Percentiles rank a stretch among this genome's conserved stretches.
These are phyloP conservation scores for Mrakia frigida DNA, from an alignment of 768 basidiomycete genomes.

Conservation along the genomic window DNA sequence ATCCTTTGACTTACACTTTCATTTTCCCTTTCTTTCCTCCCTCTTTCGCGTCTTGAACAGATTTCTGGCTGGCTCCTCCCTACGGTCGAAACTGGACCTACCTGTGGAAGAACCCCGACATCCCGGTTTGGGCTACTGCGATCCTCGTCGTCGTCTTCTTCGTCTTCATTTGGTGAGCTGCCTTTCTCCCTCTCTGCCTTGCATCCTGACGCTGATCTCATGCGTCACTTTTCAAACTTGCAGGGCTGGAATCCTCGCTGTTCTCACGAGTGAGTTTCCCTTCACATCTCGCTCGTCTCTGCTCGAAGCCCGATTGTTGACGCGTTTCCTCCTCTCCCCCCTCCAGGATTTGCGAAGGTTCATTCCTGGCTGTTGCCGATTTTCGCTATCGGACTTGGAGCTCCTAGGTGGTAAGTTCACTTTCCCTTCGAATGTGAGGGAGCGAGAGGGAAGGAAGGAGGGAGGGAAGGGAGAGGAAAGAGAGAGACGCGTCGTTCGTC, in stretches of 20 bases:
- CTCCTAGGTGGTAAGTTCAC: constrained; percentile 56
- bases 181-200: too few relatives aligned
- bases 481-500: constrained; percentile 45
- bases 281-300: neutral
- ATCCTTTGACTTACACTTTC: too few relatives aligned
- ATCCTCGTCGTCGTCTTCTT: constrained; percentile 79
- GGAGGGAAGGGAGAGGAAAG: too few relatives aligned
- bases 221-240: too few relatives aligned
- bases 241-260: constrained; percentile 62
- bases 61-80: constrained; percentile 33
- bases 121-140: constrained; percentile 76
- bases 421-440: too few relatives aligned
- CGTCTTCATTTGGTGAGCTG: constrained; percentile 77
- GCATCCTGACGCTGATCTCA: too few relatives aligned
- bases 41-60: neutral
- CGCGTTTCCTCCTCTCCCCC: constrained; percentile 43
- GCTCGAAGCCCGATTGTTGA: neutral
- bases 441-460: too few relatives aligned
- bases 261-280: constrained; percentile 51
- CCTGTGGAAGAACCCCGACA: constrained; percentile 70
- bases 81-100: constrained; percentile 86
- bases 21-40: too few relatives aligned
- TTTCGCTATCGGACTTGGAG: constrained; percentile 89
- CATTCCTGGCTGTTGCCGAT: constrained; percentile 94
- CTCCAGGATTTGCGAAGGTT: constrained; percentile 67